phyloP scores from a whole-genome alignment of 2,329 filamentous ascomycete genomes.

The Ophiostoma triangulosporum region DNA sequence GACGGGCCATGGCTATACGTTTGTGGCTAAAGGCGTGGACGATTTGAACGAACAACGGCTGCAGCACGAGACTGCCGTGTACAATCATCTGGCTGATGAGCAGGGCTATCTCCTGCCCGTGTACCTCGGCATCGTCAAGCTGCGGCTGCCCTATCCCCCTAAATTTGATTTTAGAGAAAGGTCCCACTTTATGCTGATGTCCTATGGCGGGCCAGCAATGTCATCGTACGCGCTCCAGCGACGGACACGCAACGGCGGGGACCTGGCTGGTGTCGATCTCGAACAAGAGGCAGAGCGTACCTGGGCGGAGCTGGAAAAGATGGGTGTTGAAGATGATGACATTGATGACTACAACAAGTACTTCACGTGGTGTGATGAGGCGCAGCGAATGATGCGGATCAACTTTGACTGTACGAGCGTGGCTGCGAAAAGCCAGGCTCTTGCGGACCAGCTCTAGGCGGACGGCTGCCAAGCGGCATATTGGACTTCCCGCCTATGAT shows the following conservation, averaged over 20 bases:
- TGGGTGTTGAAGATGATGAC: slow-evolving; percentile 3
- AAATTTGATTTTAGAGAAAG: slow-evolving; percentile 1
- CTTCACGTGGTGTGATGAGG: slow-evolving; percentile 7
- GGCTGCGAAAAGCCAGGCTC: too few relatives aligned
- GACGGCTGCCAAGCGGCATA: too few relatives aligned
- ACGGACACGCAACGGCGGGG: not conserved
- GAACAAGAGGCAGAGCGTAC: not conserved
- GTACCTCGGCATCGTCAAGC: slow-evolving; percentile 12
- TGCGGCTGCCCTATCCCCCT: slow-evolving; percentile 6
- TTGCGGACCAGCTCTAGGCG: too few relatives aligned
- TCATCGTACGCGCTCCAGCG: not conserved
- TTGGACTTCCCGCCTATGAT: too few relatives aligned
- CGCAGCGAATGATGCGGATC: slow-evolving; percentile 5
- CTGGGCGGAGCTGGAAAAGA: slow-evolving; percentile 1
- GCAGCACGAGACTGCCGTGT: slow-evolving; percentile 8
- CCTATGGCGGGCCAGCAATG: slow-evolving; percentile 8
- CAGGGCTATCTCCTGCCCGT: slow-evolving; percentile 11
- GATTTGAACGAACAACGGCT: slow-evolving; percentile 5
- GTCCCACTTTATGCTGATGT: slow-evolving; percentile 13
- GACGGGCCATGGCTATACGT: slow-evolving; percentile 12
- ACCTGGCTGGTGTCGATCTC: not conserved
- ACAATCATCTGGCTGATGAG: slow-evolving; percentile 4
- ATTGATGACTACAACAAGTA: not conserved
- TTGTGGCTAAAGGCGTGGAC: slow-evolving; percentile 13
- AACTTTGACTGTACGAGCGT: slow-evolving; percentile 1